Percentiles rank a stretch among this genome's conserved stretches.
phyloP scores from a whole-genome alignment of 768 basidiomycete genomes.

The Lactarius hengduanensis region DNA sequence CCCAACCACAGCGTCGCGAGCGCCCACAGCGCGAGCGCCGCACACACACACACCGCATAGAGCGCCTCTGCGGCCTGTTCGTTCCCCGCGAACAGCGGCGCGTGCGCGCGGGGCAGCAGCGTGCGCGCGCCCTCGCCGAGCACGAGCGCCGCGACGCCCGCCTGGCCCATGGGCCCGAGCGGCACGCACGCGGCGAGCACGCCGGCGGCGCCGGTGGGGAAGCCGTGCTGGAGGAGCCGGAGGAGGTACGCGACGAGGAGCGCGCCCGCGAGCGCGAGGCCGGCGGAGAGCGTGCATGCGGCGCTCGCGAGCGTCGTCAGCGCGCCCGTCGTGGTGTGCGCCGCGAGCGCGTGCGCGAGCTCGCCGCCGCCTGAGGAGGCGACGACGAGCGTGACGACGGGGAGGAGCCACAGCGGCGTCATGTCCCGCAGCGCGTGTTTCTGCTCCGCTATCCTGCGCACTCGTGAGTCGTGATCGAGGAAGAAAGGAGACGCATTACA shows the following conservation, averaged over 20 bases:
- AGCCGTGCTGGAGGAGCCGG: slow-evolving; percentile 56
- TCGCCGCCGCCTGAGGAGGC: slow-evolving; percentile 65
- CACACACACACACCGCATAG: slow-evolving; percentile 44
- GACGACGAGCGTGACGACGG: slow-evolving; percentile 72
- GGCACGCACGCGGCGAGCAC: slow-evolving; percentile 70
- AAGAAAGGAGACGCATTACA: slow-evolving; percentile 44
- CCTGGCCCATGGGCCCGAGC: slow-evolving; percentile 69
- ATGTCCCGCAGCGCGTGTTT: slow-evolving; percentile 54
- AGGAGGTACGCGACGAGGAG: slow-evolving; percentile 63
- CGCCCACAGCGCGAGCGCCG: slow-evolving; percentile 57
- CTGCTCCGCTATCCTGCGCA: slow-evolving; percentile 36
- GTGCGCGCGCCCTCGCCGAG: slow-evolving; percentile 50
- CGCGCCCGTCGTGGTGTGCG: slow-evolving; percentile 43
- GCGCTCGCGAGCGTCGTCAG: slow-evolving; percentile 54
- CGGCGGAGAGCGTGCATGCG: slow-evolving; percentile 53
- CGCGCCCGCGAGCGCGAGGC: slow-evolving; percentile 62
- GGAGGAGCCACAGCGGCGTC: slow-evolving; percentile 70
- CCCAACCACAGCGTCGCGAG: slow-evolving; percentile 63
- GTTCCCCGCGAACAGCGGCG: slow-evolving; percentile 35
- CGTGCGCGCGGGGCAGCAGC: slow-evolving; percentile 38
- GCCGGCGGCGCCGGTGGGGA: slow-evolving; percentile 39
- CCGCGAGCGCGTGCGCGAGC: slow-evolving; percentile 47
- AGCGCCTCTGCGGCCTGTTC: slow-evolving; percentile 40
- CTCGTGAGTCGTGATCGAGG: too few species aligned
- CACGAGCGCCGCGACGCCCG: slow-evolving; percentile 54